Conservation (phyloP, 129 eudicot species). For the Tagetes erecta region DNA sequence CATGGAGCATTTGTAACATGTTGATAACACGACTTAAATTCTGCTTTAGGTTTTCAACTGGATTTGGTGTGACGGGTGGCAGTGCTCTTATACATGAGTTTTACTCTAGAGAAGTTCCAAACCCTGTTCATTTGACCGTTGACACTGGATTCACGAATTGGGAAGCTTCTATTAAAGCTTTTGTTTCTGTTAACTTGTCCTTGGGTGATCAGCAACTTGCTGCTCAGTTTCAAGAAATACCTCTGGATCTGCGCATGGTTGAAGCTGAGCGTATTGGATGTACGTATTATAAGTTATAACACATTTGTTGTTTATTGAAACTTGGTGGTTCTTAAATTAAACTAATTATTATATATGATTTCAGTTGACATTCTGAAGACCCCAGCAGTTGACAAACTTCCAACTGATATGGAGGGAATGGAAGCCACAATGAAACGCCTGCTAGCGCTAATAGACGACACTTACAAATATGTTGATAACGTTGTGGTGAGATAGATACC, state of each 20-base stretch:
- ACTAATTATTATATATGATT: not conserved
- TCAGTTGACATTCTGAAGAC: constrained; percentile 88
- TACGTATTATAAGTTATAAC: constrained; percentile 38
- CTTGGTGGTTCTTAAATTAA: constrained; percentile 3
- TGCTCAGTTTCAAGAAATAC: constrained; percentile 94
- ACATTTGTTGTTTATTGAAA: not conserved
- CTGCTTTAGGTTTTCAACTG: constrained; percentile 87
- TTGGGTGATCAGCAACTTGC: constrained; percentile 91
- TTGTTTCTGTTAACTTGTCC: constrained; percentile 65
- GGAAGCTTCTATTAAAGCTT: constrained; percentile 71
- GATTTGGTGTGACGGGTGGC: constrained; percentile 88
- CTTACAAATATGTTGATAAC: constrained; percentile 85
- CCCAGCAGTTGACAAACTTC: constrained; percentile 80
- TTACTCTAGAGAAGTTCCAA: constrained; percentile 73
- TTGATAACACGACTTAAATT: not conserved
- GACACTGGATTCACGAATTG: constrained; percentile 83
- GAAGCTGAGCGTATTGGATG: constrained; percentile 98
- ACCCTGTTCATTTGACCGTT: constrained; percentile 79
- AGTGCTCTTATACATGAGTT: constrained; percentile 88
- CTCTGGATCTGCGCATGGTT: constrained; percentile 77
- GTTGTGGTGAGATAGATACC: constrained; percentile 66
- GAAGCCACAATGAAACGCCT: constrained; percentile 80
- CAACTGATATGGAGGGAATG: constrained; percentile 93
- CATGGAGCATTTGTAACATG: not conserved
- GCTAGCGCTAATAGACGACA: constrained; percentile 81